These are phyloP conservation scores for Rhodomyrtus psidioides DNA, from an alignment of 441 rosid species.

Conservation along the genomic window DNA sequence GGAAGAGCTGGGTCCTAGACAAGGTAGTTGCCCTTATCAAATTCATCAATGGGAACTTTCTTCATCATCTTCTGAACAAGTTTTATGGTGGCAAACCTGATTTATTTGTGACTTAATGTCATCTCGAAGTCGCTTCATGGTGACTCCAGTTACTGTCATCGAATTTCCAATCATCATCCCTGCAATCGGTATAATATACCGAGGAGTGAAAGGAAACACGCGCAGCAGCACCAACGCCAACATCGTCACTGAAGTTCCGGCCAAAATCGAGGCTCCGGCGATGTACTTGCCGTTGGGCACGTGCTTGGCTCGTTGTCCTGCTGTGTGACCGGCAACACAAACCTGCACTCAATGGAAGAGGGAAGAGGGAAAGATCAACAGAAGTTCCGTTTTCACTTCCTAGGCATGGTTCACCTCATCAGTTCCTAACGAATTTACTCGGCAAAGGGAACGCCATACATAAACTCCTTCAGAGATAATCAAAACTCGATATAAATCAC, in stretches of 20 bases:
- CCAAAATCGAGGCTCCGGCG: slow-evolving; percentile 70
- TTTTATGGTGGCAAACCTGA: not conserved
- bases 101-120: slow-evolving; percentile 69
- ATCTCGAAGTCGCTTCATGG: slow-evolving; percentile 80
- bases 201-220: slow-evolving; percentile 89
- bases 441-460: not conserved
- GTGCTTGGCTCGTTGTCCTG: slow-evolving; percentile 77
- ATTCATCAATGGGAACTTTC: not conserved
- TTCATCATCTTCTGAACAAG: not conserved
- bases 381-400: too few relatives aligned
- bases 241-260: slow-evolving; percentile 69
- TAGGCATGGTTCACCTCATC: too few relatives aligned
- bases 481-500: not conserved
- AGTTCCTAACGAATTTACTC: not conserved
- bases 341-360: slow-evolving; percentile 29
- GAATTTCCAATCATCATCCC: slow-evolving; percentile 97
- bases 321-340: slow-evolving; percentile 71
- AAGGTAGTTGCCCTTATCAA: not conserved
- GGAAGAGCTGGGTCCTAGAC: not conserved
- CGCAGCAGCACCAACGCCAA: slow-evolving; percentile 47
- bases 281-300: slow-evolving; percentile 67
- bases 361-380: not conserved
- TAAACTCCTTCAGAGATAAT: too few relatives aligned
- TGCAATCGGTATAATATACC: slow-evolving; percentile 75
- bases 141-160: slow-evolving; percentile 82